Base-by-base conservation (phyloP, 1,284 basidiomycete genomes). In the Coniophora puteana region DNA sequence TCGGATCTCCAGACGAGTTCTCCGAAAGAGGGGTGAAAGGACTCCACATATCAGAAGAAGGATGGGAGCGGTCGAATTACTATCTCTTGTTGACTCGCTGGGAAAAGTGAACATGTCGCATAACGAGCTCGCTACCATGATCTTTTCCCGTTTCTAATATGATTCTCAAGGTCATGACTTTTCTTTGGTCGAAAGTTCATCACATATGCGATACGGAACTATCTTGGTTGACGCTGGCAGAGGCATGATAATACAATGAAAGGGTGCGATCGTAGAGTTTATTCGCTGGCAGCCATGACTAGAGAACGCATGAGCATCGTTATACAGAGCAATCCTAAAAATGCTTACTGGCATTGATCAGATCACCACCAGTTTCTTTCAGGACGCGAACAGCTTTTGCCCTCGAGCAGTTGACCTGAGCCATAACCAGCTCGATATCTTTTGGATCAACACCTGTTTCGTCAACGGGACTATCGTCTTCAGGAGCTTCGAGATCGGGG, bases 341-440 rank as follows among this genome's bases (percentile, higher is more conserved):
- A 41, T 14, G 89, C 91, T 67, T 63, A 94, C 92, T 93, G 45
- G 91, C 91, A 63, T 93, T 93, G 74, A 95, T 93, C 60, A 95
- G 65, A 68, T 96, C 93, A 35, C 92, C 92, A 43, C 87, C 84
- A 53, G 83, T 89, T 53, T 91, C 88, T 70, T 89, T 92, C 63
- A 96, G 69, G 46, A 81, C 92, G 51, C 82, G 79, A 38, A 93
- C 84, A 27, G 93, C 93, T 64, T 93, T 93, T 43, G 88, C 88
- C 51, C 91, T 80, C 41, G 89, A 82, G 68, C 89, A 93, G 59
- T 66, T 63, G 39, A 81, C 80, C 72, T 95, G 93, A 45, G 80
- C 76, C 74, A 97, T 92, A 43, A 99, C 91, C 45, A 96, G 80
- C 54, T 97, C 91, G 51, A 96, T 92, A 63, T 99, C 95, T 67